phyloP scores from a whole-genome alignment of 202 grass and related monocot genomes.

The Schoenoplectus triqueter region DNA sequence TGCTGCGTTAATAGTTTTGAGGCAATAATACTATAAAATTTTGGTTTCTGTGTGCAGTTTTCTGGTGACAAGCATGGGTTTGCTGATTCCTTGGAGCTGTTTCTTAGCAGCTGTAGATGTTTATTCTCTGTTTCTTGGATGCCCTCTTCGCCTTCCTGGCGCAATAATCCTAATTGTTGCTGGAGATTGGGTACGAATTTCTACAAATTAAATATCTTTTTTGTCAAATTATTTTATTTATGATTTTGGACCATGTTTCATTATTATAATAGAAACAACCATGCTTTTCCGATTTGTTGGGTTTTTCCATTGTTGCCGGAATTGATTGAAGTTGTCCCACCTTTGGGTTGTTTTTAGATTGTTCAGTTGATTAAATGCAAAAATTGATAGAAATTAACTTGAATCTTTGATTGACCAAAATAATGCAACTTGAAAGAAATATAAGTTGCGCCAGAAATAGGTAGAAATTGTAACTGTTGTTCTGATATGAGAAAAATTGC shows the following conservation, averaged over 20 bases:
- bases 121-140: conserved; percentile 61
- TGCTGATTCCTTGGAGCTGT: conserved; percentile 90
- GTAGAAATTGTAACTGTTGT: not conserved
- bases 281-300: conserved; percentile 5
- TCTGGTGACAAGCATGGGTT: conserved; percentile 84
- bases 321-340: not conserved
- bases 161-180: conserved; percentile 64
- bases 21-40: conserved; percentile 2
- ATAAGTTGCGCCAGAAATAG: not conserved
- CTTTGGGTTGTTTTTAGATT: not conserved
- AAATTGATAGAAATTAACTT: not conserved
- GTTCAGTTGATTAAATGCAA: not conserved
- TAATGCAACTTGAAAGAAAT: not conserved
- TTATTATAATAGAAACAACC: not conserved
- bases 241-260: not conserved
- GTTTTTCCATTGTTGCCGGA: not conserved
- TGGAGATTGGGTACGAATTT: conserved; percentile 66
- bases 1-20: not conserved
- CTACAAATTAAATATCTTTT: not conserved
- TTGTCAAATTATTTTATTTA: not conserved
- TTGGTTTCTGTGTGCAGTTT: conserved; percentile 53
- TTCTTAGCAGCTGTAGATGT: conserved; percentile 79
- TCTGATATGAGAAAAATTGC: not conserved
- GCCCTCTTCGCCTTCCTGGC: conserved; percentile 64
- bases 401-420: not conserved